These are phyloP conservation scores for Penstemon newberryi DNA, from an alignment of 257 asterid genomes.

Conservation along the genomic window DNA sequence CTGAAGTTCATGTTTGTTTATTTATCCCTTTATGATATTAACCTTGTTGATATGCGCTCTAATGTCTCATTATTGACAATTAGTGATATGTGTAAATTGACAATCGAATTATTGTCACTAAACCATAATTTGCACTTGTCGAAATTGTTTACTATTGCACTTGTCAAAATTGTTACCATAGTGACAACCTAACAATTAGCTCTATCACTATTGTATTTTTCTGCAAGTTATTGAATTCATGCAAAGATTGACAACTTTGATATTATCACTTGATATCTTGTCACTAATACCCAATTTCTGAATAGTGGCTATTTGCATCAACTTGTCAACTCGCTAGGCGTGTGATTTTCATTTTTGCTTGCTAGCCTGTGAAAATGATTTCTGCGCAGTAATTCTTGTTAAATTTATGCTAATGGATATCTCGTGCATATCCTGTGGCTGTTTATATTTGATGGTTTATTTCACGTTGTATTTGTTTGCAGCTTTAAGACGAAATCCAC, in stretches of 20 bases:
- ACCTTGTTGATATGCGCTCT: not conserved
- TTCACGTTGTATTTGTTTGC: conserved; percentile 33
- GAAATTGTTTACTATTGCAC: too few species aligned
- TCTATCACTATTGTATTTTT: too few species aligned
- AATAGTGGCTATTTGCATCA: not conserved
- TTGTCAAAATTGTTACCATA: too few species aligned
- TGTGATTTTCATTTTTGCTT: not conserved
- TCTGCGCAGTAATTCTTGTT: not conserved
- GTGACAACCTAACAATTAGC: too few species aligned
- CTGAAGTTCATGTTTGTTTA: not conserved
- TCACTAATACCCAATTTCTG: not conserved
- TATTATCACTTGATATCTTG: too few species aligned
- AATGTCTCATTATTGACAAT: not conserved
- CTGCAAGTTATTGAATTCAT: too few species aligned
- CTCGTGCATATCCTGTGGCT: not conserved
- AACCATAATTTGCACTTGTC: too few species aligned
- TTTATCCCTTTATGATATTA: not conserved
- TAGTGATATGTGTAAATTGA: not conserved
- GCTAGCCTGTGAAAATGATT: not conserved
- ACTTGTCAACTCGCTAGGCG: not conserved
- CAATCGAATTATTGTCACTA: not conserved
- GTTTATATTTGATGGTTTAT: conserved; percentile 1
- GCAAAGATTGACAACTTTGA: too few species aligned
- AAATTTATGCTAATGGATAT: not conserved
- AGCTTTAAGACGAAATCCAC: conserved; percentile 67